Percentiles rank a stretch among this genome's conserved stretches.
These are phyloP conservation scores for Galerina marginata DNA, from an alignment of 768 basidiomycete species.

Conservation along the genomic window DNA sequence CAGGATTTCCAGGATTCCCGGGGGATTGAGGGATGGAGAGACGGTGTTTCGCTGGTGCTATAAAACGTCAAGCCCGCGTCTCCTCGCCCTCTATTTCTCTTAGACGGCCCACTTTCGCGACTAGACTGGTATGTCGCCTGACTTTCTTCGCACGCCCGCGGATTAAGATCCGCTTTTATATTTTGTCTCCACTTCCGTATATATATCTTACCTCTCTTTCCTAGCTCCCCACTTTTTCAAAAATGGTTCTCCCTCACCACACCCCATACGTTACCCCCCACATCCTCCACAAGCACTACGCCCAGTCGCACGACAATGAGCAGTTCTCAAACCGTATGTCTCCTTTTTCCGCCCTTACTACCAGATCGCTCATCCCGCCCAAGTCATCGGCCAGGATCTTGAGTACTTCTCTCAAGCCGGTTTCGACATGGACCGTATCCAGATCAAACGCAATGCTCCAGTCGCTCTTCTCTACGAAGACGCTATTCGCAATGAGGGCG, in stretches of 20 bases:
- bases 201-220: conserved; percentile 13
- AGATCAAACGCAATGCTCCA: conserved; percentile 92
- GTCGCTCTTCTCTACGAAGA: conserved; percentile 95
- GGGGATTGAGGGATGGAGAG: conserved; percentile 43
- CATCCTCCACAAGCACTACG: conserved; percentile 88
- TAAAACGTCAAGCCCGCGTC: conserved; percentile 26
- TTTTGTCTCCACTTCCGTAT: conserved; percentile 15
- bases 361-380: conserved; percentile 15
- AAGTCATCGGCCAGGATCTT: conserved; percentile 92
- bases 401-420: conserved; percentile 99
- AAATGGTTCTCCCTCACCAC: conserved; percentile 71
- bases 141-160: conserved; percentile 24
- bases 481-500: conserved; percentile 97
- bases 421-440: conserved; percentile 98
- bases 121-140: conserved; percentile 15
- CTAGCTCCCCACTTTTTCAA: conserved; percentile 34
- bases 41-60: conserved; percentile 30
- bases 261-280: conserved; percentile 90
- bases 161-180: conserved; percentile 15
- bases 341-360: conserved; percentile 9
- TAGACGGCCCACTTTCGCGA: conserved; percentile 1
- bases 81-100: conserved; percentile 1
- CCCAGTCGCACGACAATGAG: conserved; percentile 74
- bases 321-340: conserved; percentile 60
- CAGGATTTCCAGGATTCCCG: conserved; percentile 28